Evolutionary conservation across 176 grass and related monocot genomes (phyloP).

Genomic region (Cymbopogon citratus): DNA sequence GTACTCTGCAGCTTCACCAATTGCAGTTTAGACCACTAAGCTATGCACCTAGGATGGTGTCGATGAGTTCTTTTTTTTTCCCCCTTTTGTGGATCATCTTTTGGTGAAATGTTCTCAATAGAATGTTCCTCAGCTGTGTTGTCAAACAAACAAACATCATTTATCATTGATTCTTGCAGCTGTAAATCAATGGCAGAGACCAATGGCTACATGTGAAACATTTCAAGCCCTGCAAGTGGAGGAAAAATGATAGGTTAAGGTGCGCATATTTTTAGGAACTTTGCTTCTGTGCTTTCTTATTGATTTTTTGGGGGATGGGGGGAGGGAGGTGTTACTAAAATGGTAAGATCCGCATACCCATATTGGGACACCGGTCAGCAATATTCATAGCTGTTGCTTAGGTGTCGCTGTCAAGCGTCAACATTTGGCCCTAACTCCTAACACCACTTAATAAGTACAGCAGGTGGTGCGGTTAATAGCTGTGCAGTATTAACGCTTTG

Average conservation of each 20-base stretch:
- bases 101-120: neutral
- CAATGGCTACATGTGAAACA: constrained; percentile 5
- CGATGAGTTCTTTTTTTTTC: neutral
- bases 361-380: neutral
- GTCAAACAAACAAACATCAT: neutral
- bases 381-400: neutral
- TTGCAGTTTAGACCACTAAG: constrained; percentile 11
- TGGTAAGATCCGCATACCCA: neutral
- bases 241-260: constrained; percentile 18
- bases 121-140: neutral
- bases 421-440: constrained; percentile 34
- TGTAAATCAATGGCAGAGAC: constrained; percentile 15
- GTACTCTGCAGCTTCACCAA: neutral
- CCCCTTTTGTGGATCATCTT: neutral
- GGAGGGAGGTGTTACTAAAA: neutral
- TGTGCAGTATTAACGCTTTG: constrained; percentile 13
- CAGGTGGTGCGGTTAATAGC: neutral
- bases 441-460: constrained; percentile 1
- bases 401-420: neutral
- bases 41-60: neutral
- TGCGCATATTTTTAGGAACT: neutral
- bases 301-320: neutral
- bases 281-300: neutral
- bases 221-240: neutral
- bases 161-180: constrained; percentile 12